These are phyloP conservation scores for Quercus engelmannii DNA, from an alignment of 306 rosid species.

Conservation along the genomic window DNA sequence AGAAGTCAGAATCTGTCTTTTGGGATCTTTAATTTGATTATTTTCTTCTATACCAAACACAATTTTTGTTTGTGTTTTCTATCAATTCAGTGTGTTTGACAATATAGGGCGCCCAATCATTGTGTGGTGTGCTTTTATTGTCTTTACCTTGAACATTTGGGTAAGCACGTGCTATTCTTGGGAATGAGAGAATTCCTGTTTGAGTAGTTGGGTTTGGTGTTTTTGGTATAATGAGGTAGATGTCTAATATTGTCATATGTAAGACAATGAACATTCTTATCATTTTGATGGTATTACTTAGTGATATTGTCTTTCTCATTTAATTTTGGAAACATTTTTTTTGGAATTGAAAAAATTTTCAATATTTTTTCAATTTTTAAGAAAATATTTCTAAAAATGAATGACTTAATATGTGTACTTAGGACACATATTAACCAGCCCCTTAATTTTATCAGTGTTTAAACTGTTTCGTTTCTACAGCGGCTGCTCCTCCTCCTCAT, in stretches of 20 bases:
- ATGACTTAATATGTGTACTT: too few species aligned
- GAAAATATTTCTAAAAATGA: too few species aligned
- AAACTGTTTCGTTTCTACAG: background rate
- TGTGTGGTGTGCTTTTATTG: background rate
- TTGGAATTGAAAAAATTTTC: too few species aligned
- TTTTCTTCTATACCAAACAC: background rate
- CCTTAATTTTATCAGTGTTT: background rate
- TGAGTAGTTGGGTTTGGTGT: background rate
- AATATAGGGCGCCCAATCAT: background rate
- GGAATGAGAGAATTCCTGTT: background rate
- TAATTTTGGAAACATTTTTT: too few species aligned
- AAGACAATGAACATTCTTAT: background rate
- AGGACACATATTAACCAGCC: too few species aligned
- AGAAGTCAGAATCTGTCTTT: background rate
- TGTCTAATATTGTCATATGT: background rate
- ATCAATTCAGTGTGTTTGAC: background rate
- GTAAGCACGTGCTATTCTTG: background rate
- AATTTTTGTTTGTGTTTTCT: background rate
- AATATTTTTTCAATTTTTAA: too few species aligned
- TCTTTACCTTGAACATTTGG: background rate
- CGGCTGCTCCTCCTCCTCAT: constrained; percentile 9
- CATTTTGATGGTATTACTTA: background rate
- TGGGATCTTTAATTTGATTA: background rate
- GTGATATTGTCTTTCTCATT: background rate
- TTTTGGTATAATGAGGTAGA: background rate